Conservation (phyloP, 176 grass and related monocot genomes). For the Triticum monococcum region DNA sequence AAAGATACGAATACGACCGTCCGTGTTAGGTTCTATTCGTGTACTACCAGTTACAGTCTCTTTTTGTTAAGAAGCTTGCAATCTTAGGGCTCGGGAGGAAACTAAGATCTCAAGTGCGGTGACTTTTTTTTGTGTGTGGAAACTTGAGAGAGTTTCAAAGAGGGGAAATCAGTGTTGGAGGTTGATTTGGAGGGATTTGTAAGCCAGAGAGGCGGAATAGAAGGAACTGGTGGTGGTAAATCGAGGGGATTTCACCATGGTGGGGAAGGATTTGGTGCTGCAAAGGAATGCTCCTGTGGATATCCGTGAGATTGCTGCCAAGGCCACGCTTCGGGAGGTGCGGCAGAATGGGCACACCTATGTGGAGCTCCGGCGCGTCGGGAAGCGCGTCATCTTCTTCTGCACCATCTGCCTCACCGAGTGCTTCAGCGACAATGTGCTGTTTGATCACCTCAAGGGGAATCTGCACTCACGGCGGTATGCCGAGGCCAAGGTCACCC, state of each 20-base stretch:
- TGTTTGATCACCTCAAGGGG: constrained; percentile 91
- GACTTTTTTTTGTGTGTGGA: not conserved
- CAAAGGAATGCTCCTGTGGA: constrained; percentile 65
- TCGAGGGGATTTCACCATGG: constrained; percentile 42
- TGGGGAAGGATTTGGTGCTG: constrained; percentile 69
- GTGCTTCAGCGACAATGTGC: constrained; percentile 90
- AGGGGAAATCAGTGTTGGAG: not conserved
- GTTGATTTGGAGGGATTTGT: constrained; percentile 15
- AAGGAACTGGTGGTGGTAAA: not conserved
- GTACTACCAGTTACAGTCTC: not conserved
- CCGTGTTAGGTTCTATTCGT: constrained; percentile 7
- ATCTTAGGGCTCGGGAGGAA: constrained; percentile 26
- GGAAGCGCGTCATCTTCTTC: constrained; percentile 93
- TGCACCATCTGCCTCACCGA: constrained; percentile 95
- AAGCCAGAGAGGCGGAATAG: not conserved
- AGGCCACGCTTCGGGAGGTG: constrained; percentile 77
- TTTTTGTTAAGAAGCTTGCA: constrained; percentile 32
- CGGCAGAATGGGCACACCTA: constrained; percentile 86
- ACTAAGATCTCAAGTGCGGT: constrained; percentile 23
- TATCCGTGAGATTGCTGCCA: constrained; percentile 76
- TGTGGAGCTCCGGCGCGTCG: constrained; percentile 73
- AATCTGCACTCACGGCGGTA: constrained; percentile 70
- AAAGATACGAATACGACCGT: constrained; percentile 39
- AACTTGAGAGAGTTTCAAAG: not conserved
- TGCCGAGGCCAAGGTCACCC: constrained; percentile 80